Evolutionary conservation across 2,329 filamentous ascomycete species (phyloP), one percentile per base, ranked within the genome.

Genomic region (Arthroderma sp.): DNA sequence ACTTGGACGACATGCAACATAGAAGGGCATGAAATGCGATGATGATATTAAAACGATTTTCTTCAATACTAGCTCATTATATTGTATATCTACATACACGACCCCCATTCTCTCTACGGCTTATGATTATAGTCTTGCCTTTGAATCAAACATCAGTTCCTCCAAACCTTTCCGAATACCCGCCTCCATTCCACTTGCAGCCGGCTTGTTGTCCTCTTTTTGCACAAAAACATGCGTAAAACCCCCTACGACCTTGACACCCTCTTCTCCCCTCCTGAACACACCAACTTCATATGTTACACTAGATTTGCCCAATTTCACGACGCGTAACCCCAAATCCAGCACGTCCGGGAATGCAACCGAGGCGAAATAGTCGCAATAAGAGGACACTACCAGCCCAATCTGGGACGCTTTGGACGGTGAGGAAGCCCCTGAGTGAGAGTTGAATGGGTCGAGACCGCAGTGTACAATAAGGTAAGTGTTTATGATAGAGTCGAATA

Each of bases 181-280:
- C 40, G 47, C 52, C 47, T 61, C 59, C 63, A 68, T 66, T 10
- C 63, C 72, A 29, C 10, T 42, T 3, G 15, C 40, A 4, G 39
- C 43, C 8, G 46, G 42, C n/a, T 49, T 70, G 77, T 91, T 85
- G 5, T 81, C 84, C 27, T 70, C 66, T 29, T 68, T 62, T 47
- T 88, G 78, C n/a, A 93, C 83, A 66, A 89, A 94, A 7, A 94
- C 85, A 60, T 94, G 88, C 9, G 86, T 74, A 58, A 91, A 87
- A 54, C 83, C 82, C 1, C 87, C 87, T 1, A 94, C 86, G 7
- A 86, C 85, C 58, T 83, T 85, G 6, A 91, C 85, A 15, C 74
- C 68, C 1, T 85, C 78, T 2, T 80, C 67, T 0, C 81, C 85
- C 48, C 76, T 72, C 58, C 85, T 80, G 56, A 95, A 96, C 1